Evolutionary conservation across 805 yeast genomes (phyloP), one percentile per base, ranked within the genome.

Genomic region (Blastobotrys mokoenaii): DNA sequence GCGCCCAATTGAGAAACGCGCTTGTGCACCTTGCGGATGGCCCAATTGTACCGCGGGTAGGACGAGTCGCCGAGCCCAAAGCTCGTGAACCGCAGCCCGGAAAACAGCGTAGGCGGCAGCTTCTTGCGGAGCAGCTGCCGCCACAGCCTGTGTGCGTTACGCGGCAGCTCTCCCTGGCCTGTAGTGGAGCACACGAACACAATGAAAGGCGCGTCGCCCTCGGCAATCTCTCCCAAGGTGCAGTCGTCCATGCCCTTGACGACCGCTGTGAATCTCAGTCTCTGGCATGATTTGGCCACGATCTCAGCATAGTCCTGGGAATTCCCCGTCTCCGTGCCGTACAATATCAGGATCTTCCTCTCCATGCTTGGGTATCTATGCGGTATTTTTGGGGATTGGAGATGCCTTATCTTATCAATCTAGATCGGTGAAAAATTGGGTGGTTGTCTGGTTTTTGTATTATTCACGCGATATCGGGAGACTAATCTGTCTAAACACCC

Each of bases 61-160:
- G 95, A 82, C 0, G 95, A 82, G 62, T 93, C 97, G 20, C 99
- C 99, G 1, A 93, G 65, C 0, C 98, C 99, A 58, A 93, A 83
- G 1, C 87, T 74, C 2, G 90, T 76, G 52, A 88, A 70, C 14
- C 67, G 62, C 9, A 85, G 54, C 57, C 81, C 84, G 50, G 72
- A 71, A 34, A 90, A 65, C 27, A 86, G 65, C 53, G 77, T 77
- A 0, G 52, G 25, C 67, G 93, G 73, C 6, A 90, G 72, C 51
- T 78, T 79, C 59, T 73, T 77, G 58, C 75, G 77, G 46, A 86
- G 73, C 54, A 93, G 62, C 50, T 82, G 78, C 52, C 73, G 71
- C 94, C 96, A 84, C 51, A 90, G 76, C 49, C 74, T 77, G 51
- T 70, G 70, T 0, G 83, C 81, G 58, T 86, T 86, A 36, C 83